phyloP scores from a whole-genome alignment of 2,329 filamentous ascomycete species.

The Neopestalotiopsis clavispora region DNA sequence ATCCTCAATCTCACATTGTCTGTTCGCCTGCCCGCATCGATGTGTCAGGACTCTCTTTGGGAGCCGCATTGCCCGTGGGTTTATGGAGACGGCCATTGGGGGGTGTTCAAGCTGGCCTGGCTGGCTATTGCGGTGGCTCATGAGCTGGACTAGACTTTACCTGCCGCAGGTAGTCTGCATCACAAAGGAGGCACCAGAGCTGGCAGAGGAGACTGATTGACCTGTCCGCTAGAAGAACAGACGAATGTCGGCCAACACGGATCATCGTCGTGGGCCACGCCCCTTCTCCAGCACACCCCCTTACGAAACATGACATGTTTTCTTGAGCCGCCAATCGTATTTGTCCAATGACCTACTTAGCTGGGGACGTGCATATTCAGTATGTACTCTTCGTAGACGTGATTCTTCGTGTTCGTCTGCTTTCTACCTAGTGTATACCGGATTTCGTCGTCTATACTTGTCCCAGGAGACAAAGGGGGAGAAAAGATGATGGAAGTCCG shows the following conservation, averaged over 20 bases:
- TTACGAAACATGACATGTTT: background rate
- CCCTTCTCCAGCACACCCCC: background rate
- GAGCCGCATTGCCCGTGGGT: constrained; percentile 9
- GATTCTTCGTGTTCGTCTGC: background rate
- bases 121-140: background rate
- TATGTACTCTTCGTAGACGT: background rate
- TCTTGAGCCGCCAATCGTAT: background rate
- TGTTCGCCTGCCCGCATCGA: constrained; percentile 6
- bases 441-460: no score
- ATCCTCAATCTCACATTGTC: constrained; percentile 9
- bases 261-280: background rate
- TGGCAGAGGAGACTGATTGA: background rate
- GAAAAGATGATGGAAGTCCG: no score
- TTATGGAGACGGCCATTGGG: background rate
- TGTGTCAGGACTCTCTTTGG: background rate
- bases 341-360: background rate
- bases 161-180: background rate
- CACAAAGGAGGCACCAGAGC: background rate
- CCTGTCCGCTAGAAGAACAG: no score
- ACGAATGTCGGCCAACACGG: no score
- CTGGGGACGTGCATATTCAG: background rate
- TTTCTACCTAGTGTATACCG: background rate
- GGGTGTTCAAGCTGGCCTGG: no score
- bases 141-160: no score
- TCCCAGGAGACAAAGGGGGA: no score